Conservation (phyloP, 208 protist genomes). For the Leishmania gerbilli region DNA sequence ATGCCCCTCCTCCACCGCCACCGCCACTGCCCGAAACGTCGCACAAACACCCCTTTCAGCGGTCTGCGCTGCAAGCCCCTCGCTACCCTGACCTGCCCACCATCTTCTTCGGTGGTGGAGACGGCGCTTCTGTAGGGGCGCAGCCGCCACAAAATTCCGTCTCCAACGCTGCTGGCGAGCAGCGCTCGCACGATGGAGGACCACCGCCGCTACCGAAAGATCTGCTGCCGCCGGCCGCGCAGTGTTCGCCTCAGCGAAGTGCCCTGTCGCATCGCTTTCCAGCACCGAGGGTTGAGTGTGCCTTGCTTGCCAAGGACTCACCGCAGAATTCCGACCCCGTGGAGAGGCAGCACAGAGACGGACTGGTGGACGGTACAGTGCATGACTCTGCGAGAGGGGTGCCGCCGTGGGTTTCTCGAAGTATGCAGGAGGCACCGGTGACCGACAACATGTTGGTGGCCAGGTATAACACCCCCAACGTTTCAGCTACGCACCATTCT, state of each 20-base stretch:
- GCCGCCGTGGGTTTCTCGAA: not conserved
- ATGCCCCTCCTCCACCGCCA: not conserved
- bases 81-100: slow-evolving; percentile 8
- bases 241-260: not conserved
- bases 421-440: not conserved
- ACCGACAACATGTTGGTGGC: not conserved
- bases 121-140: not conserved
- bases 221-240: not conserved
- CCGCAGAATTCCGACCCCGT: not conserved
- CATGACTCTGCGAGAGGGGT: not conserved
- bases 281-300: not conserved
- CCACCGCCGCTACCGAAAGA: not conserved
- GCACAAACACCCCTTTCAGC: not conserved
- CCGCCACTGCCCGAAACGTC: not conserved
- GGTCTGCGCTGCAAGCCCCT: slow-evolving; percentile 8
- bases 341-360: not conserved
- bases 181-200: not conserved
- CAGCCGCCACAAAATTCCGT: not conserved
- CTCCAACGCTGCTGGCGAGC: not conserved
- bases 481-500: not conserved
- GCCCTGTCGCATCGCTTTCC: not conserved
- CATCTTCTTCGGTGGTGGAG: not conserved
- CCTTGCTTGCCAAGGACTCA: not conserved
- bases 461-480: not conserved
- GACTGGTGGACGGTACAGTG: not conserved